Percentiles rank a stretch among this genome's conserved stretches.
phyloP scores from a whole-genome alignment of 495 filamentous ascomycete species.

The Aspergillus conjunctus region DNA sequence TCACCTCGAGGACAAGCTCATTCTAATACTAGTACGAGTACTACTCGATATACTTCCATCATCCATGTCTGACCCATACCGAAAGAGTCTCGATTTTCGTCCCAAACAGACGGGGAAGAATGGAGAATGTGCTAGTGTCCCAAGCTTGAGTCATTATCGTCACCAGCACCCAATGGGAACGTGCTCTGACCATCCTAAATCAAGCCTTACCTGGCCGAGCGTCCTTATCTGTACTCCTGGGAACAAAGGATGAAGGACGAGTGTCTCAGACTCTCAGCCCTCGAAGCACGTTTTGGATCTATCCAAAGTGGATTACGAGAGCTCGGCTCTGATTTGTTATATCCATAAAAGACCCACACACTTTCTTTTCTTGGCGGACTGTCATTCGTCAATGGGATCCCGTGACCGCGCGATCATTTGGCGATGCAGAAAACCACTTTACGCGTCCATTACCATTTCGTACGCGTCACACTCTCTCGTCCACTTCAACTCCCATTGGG shows the following conservation, averaged over 20 bases:
- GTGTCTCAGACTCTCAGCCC: neutral
- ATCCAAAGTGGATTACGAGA: neutral
- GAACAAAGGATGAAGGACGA: conserved; percentile 9
- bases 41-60: too few species aligned
- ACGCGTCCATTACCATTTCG: conserved; percentile 41
- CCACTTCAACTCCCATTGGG: neutral
- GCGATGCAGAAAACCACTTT: conserved; percentile 36
- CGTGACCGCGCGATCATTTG: conserved; percentile 49
- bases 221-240: neutral
- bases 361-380: conserved; percentile 6
- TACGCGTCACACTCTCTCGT: conserved; percentile 33
- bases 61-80: too few species aligned
- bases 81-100: neutral
- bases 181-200: neutral
- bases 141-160: neutral
- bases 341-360: conserved; percentile 15
- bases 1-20: too few species aligned
- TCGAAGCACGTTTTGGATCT: conserved; percentile 2
- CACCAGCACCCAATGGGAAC: neutral
- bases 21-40: too few species aligned
- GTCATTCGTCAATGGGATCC: conserved; percentile 30
- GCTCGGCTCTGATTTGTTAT: conserved; percentile 2
- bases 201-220: neutral
- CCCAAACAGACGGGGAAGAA: neutral
- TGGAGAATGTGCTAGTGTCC: neutral